These are phyloP conservation scores for Schoenoplectus tabernaemontani DNA, from an alignment of 202 grass and related monocot genomes.

Conservation along the genomic window DNA sequence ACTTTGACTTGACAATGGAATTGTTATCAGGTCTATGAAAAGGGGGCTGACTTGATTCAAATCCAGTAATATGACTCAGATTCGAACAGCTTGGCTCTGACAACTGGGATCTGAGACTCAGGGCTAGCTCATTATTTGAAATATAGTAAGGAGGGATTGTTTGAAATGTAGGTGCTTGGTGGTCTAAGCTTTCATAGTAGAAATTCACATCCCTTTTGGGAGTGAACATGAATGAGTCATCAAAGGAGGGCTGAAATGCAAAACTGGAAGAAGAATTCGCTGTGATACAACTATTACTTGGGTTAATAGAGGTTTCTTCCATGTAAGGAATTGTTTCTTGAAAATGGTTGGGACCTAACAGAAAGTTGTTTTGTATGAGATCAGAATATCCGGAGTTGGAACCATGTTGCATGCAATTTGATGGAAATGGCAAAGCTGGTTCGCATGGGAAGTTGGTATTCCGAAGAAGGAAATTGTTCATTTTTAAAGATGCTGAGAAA, in stretches of 20 bases:
- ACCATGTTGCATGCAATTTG: conserved; percentile 14
- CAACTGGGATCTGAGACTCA: conserved; percentile 46
- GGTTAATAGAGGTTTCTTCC: conserved; percentile 4
- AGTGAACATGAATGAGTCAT: neutral
- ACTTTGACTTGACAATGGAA: conserved; percentile 28
- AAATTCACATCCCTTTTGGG: conserved; percentile 20
- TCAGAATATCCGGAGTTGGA: conserved; percentile 3
- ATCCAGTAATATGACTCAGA: conserved; percentile 16
- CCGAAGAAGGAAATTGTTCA: conserved; percentile 23
- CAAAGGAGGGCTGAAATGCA: conserved; percentile 18
- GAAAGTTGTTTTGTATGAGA: conserved; percentile 23
- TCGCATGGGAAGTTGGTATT: conserved; percentile 17
- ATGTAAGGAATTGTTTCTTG: conserved; percentile 19
- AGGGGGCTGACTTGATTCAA: conserved; percentile 8
- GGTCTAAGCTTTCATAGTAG: conserved; percentile 18
- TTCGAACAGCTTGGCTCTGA: conserved; percentile 55
- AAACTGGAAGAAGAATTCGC: conserved; percentile 21
- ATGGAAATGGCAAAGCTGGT: conserved; percentile 20
- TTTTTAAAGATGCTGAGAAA: conserved; percentile 21
- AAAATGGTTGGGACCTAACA: conserved; percentile 22
- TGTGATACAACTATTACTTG: conserved; percentile 29
- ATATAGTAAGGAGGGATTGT: conserved; percentile 3
- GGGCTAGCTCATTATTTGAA: conserved; percentile 43
- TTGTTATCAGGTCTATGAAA: conserved; percentile 29
- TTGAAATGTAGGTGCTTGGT: conserved; percentile 18